A percentile compares a stretch with the other conserved stretches of the same genome.
These are phyloP conservation scores for Neurospora sp. DNA, from an alignment of 2,329 filamentous ascomycete species.

Conservation along the genomic window DNA sequence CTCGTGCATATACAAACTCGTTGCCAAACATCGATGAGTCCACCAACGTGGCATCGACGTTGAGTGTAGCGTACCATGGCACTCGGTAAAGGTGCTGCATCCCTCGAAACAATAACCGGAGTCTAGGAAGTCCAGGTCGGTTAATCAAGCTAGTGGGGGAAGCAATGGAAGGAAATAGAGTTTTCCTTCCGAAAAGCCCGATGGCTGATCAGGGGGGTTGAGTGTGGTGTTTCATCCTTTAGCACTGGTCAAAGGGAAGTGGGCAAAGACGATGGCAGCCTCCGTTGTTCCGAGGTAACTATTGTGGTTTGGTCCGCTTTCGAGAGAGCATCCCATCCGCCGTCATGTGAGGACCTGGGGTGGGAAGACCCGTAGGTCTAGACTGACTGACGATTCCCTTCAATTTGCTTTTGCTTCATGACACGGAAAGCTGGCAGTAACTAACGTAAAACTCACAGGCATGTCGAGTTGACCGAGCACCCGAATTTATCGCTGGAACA, in stretches of 20 bases:
- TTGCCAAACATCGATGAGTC: constrained; percentile 7
- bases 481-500: background rate
- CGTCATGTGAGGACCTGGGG: constrained; percentile 2
- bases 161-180: constrained; percentile 17
- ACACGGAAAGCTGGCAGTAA: background rate
- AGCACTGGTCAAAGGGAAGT: constrained; percentile 24
- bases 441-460: background rate
- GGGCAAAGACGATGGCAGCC: constrained; percentile 13
- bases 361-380: constrained; percentile 11
- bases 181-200: constrained; percentile 19
- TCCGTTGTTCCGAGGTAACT: constrained; percentile 23
- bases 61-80: constrained; percentile 13
- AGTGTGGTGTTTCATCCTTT: constrained; percentile 23
- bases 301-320: constrained; percentile 2
- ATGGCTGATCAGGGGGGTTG: constrained; percentile 8
- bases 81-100: background rate
- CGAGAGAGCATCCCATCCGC: background rate
- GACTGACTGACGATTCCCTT: constrained; percentile 6
- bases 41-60: constrained; percentile 6
- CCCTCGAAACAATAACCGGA: background rate
- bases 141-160: constrained; percentile 17
- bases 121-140: constrained; percentile 14
- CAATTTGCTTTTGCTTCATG: background rate
- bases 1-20: background rate
- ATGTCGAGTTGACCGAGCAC: background rate